Conservation (phyloP, 805 yeast genomes). For the Lipomyces japonicus region DNA sequence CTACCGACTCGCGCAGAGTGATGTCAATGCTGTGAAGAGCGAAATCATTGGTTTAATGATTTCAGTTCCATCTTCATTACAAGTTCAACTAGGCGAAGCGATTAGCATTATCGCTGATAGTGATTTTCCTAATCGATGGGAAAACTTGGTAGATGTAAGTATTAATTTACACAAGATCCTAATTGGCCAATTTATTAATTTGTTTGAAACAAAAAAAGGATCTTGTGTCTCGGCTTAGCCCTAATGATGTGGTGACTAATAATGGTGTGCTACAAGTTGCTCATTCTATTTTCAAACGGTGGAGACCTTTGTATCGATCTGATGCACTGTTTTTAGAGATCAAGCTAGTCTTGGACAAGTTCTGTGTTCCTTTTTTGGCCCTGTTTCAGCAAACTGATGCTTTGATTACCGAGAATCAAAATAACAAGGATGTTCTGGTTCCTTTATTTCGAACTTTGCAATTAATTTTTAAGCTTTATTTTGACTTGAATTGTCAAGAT, state of each 20-base stretch:
- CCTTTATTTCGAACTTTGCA: slow-evolving; percentile 67
- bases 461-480: slow-evolving; percentile 74
- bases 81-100: slow-evolving; percentile 92
- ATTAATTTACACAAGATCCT: neutral
- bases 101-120: slow-evolving; percentile 89
- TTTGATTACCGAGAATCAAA: slow-evolving; percentile 48
- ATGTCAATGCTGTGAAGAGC: slow-evolving; percentile 62
- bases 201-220: slow-evolving; percentile 36
- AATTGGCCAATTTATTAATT: neutral
- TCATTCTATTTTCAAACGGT: slow-evolving; percentile 90
- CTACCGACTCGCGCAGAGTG: slow-evolving; percentile 57
- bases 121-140: slow-evolving; percentile 93
- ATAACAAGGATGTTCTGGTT: slow-evolving; percentile 49
- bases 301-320: slow-evolving; percentile 92
- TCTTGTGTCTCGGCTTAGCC: slow-evolving; percentile 61
- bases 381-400: slow-evolving; percentile 65
- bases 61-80: slow-evolving; percentile 64
- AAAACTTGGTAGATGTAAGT: slow-evolving; percentile 57
- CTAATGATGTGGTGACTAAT: slow-evolving; percentile 65
- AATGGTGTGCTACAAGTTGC: slow-evolving; percentile 88
- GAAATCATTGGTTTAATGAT: slow-evolving; percentile 89
- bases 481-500: slow-evolving; percentile 95
- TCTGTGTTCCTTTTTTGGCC: slow-evolving; percentile 72
- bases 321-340: slow-evolving; percentile 87
- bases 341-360: slow-evolving; percentile 77